Evolutionary conservation across 1,284 basidiomycete species (phyloP).

Genomic region (Cutaneotrichosporon sp.): DNA sequence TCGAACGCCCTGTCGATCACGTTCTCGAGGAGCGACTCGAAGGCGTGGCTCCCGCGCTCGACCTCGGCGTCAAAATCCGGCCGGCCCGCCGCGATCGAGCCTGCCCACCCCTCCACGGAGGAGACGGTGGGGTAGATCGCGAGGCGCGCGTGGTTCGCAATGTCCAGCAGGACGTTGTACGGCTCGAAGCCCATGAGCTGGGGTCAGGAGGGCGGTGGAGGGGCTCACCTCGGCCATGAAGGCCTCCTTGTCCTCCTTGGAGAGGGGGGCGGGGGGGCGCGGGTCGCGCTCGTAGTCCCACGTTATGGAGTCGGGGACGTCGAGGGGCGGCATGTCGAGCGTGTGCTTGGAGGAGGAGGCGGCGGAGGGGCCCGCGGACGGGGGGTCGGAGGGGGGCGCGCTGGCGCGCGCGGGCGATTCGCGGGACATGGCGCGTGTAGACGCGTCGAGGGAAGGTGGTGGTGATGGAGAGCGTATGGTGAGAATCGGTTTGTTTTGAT

Average conservation of each 20-base stretch:
- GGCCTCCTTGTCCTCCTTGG: slow-evolving; percentile 35
- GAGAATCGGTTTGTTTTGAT: slow-evolving; percentile 16
- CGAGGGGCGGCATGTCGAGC: slow-evolving; percentile 31
- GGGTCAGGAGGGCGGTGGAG: neutral
- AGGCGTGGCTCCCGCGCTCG: slow-evolving; percentile 41
- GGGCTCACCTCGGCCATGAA: slow-evolving; percentile 43
- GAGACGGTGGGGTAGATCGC: slow-evolving; percentile 37
- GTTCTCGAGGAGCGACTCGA: slow-evolving; percentile 53
- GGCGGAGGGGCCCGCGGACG: neutral
- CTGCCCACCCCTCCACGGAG: slow-evolving; percentile 41
- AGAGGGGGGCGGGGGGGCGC: slow-evolving; percentile 17
- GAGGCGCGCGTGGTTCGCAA: slow-evolving; percentile 41
- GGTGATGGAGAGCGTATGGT: neutral
- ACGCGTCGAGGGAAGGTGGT: neutral
- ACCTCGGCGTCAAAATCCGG: slow-evolving; percentile 35
- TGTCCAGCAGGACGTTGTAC: slow-evolving; percentile 38
- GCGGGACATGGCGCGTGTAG: slow-evolving; percentile 22
- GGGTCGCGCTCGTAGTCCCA: slow-evolving; percentile 32
- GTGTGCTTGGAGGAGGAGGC: slow-evolving; percentile 34
- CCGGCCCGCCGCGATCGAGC: slow-evolving; percentile 17
- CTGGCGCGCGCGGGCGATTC: slow-evolving; percentile 22
- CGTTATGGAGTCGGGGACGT: slow-evolving; percentile 39
- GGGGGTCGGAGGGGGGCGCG: neutral
- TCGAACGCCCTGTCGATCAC: slow-evolving; percentile 53
- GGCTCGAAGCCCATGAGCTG: slow-evolving; percentile 49